Evolutionary conservation across 176 grass and related monocot species (phyloP), one percentile per base, ranked within the genome.

Genomic region (Miscanthus lutarioriparius): DNA sequence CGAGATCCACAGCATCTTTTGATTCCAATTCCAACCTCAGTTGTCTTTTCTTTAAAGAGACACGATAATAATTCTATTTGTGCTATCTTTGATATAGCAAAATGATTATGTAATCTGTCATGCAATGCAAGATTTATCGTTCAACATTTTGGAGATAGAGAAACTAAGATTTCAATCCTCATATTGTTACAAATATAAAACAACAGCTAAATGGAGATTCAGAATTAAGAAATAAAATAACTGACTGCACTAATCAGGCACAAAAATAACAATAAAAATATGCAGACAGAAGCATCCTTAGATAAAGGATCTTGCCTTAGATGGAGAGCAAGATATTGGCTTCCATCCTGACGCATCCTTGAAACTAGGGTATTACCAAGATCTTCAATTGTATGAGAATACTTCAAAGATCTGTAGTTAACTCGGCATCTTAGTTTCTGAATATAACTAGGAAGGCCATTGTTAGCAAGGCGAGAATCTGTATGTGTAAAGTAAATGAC

Each of bases 401-500:
- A 98, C 82, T 92, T 98, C 66, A 98, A 86, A 78, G 96, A 94
- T 80, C 77, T 92, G 76, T 98, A 98, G 64, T 98, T 95, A 39
- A 92, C 96, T 75, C 80, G 80, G 78, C 96, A 98, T 85, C 96
- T 93, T 88, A 98, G 72, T 77, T 95, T 98, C 78, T 98, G 96
- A 80, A 98, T 95, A 78, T 94, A 94, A 87, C 85, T 93, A 75
- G 96, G 89, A 69, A 98, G 90, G 12, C 86, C 96, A 72, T 98
- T 98, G 82, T 98, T 98, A 82, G 96, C 93, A 74, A 98, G 88
- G 75, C 96, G 93, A 69, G 93, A 94, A 92, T 98, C 96, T 80
- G 96, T 95, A 88, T 95, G 96, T 78, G 96, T 95, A 35, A 98
- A 95, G 78, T 98, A 98, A 80, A 98, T 95, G 77, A 95, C 93